These are phyloP conservation scores for Guillardia theta DNA, from an alignment of 78 protist species.

Conservation along the genomic window DNA sequence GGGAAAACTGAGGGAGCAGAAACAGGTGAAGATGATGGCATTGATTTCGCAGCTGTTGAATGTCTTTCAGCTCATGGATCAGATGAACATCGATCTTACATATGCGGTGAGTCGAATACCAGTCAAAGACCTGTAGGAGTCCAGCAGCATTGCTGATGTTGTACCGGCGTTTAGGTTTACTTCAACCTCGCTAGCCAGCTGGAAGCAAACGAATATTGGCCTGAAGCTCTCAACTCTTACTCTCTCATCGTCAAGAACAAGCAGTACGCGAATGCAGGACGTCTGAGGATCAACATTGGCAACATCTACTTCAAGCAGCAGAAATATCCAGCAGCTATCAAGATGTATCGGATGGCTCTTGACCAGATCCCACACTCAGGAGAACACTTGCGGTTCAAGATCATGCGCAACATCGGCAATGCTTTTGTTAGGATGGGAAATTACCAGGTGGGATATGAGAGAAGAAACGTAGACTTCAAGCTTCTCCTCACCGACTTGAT, in stretches of 20 bases:
- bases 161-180: too few relatives aligned
- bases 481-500: too few relatives aligned
- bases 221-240: conserved; percentile 69
- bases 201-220: not conserved
- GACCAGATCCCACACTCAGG: conserved; percentile 72
- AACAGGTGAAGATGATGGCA: too few relatives aligned
- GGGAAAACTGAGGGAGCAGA: conserved; percentile 60
- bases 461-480: too few relatives aligned
- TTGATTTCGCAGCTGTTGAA: not conserved
- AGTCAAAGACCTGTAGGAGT: too few relatives aligned
- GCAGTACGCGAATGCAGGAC: conserved; percentile 58
- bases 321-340: conserved; percentile 74
- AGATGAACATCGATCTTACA: conserved; percentile 79
- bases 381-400: conserved; percentile 46
- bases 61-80: conserved; percentile 49
- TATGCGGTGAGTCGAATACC: too few relatives aligned
- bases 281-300: conserved; percentile 88
- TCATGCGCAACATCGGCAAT: conserved; percentile 77
- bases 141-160: too few relatives aligned
- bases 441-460: too few relatives aligned
- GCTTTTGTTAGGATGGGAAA: conserved; percentile 70
- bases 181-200: conserved; percentile 76
- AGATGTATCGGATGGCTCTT: conserved; percentile 78
- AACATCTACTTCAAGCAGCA: conserved; percentile 79
- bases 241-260: conserved; percentile 70